These are phyloP conservation scores for Clathrospora elynae DNA, from an alignment of 2,329 filamentous ascomycete genomes.

Conservation along the genomic window DNA sequence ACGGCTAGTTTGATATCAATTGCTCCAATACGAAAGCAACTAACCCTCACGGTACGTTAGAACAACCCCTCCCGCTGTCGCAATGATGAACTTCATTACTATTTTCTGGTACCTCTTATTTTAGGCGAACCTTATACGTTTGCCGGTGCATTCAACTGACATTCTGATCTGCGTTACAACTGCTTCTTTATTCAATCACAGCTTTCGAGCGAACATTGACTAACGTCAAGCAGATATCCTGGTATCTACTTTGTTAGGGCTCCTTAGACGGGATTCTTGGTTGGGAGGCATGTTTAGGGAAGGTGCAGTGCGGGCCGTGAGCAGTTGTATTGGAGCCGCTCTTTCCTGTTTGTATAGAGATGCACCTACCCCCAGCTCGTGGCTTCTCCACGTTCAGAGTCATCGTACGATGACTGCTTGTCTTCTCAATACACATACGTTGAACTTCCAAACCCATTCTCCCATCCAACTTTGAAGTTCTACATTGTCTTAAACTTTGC, in stretches of 20 bases:
- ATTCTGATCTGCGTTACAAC: conserved; percentile 36
- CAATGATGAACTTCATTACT: conserved; percentile 28
- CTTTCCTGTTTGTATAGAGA: not conserved
- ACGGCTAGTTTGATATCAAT: not conserved
- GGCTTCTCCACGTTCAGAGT: not conserved
- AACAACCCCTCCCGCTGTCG: not conserved
- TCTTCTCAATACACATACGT: conserved; percentile 2
- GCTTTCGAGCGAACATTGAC: conserved; percentile 8
- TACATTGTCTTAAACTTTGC: conserved; percentile 3
- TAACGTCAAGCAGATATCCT: conserved; percentile 14
- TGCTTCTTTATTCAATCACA: conserved; percentile 4
- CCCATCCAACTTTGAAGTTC: not conserved
- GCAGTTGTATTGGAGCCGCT: not conserved
- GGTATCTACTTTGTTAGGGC: no score
- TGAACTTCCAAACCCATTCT: not conserved
- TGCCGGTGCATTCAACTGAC: conserved; percentile 46
- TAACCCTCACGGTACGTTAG: conserved; percentile 43
- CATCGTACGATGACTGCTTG: conserved; percentile 1
- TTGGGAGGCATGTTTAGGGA: not conserved
- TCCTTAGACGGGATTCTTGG: not conserved
- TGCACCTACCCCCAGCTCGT: not conserved
- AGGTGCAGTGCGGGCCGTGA: not conserved
- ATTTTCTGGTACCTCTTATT: conserved; percentile 85
- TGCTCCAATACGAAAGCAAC: not conserved
- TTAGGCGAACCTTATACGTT: conserved; percentile 47